These are phyloP conservation scores for Bipolaris oryzae DNA, from an alignment of 2,329 filamentous ascomycete genomes.

Conservation along the genomic window DNA sequence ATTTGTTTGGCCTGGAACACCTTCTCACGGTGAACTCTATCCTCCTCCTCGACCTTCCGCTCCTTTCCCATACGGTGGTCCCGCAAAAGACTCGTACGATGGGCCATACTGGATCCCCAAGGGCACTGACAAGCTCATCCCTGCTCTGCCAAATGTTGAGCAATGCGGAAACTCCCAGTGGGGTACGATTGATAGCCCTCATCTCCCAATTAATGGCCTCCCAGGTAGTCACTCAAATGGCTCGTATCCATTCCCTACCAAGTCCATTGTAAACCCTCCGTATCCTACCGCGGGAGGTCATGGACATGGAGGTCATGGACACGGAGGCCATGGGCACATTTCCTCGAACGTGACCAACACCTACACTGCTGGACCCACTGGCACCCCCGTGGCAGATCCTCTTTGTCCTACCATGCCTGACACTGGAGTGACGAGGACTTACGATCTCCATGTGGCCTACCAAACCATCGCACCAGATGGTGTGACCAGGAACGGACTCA, in stretches of 20 bases:
- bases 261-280: not conserved
- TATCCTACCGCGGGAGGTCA: conserved; percentile 18
- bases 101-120: conserved; percentile 39
- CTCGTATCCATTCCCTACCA: conserved; percentile 2
- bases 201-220: conserved; percentile 29
- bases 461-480: conserved; percentile 41
- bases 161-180: conserved; percentile 40
- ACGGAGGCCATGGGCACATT: conserved; percentile 8
- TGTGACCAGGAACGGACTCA: conserved; percentile 35
- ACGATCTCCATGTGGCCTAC: conserved; percentile 34
- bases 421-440: conserved; percentile 42
- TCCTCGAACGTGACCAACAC: conserved; percentile 16
- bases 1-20: conserved; percentile 35
- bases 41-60: conserved; percentile 26
- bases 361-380: conserved; percentile 4
- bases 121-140: conserved; percentile 23
- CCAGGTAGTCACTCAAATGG: conserved; percentile 15
- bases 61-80: conserved; percentile 34
- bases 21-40: conserved; percentile 25
- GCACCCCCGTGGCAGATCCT: conserved; percentile 17
- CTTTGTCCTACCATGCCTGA: conserved; percentile 38
- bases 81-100: conserved; percentile 24
- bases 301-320: not conserved
- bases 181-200: conserved; percentile 37
- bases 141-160: conserved; percentile 28